Conservation (phyloP, 140 eudicot species). For the Flaveria floridana region DNA sequence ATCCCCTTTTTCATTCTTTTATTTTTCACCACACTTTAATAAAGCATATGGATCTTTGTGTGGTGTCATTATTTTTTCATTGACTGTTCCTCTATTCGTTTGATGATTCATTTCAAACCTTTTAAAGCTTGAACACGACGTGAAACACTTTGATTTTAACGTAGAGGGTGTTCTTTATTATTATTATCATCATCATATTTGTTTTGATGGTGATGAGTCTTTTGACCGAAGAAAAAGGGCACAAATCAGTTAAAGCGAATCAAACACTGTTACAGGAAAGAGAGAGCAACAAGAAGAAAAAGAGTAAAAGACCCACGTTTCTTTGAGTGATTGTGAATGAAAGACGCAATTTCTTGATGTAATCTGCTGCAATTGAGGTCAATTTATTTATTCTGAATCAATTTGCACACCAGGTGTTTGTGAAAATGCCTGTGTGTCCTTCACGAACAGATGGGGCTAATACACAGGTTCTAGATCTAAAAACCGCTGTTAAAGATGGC, state of each 20-base stretch:
- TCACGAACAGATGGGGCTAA: conserved; percentile 49
- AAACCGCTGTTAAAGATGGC: conserved; percentile 93
- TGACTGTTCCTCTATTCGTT: conserved; percentile 47
- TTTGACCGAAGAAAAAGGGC: conserved; percentile 45
- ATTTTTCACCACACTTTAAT: conserved; percentile 25
- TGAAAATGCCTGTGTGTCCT: conserved; percentile 66
- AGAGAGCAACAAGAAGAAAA: conserved; percentile 2
- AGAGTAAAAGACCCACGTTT: conserved; percentile 21
- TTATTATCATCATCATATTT: conserved; percentile 17
- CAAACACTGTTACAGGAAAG: neutral
- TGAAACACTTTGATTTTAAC: conserved; percentile 38
- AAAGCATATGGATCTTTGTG: conserved; percentile 35
- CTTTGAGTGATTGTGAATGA: conserved; percentile 39
- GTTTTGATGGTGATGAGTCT: conserved; percentile 39
- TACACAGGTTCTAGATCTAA: conserved; percentile 79
- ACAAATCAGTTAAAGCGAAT: conserved; percentile 36
- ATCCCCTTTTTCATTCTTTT: conserved; percentile 24
- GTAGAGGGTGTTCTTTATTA: neutral
- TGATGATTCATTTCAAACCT: conserved; percentile 38
- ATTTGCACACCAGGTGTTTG: conserved; percentile 23
- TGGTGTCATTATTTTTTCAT: conserved; percentile 33
- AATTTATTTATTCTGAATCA: neutral
- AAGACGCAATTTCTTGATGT: conserved; percentile 35
- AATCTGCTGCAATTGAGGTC: conserved; percentile 28
- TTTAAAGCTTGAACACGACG: conserved; percentile 46